Base-by-base conservation (phyloP, 1,284 basidiomycete species). In the Trichosporon coremiiforme region DNA sequence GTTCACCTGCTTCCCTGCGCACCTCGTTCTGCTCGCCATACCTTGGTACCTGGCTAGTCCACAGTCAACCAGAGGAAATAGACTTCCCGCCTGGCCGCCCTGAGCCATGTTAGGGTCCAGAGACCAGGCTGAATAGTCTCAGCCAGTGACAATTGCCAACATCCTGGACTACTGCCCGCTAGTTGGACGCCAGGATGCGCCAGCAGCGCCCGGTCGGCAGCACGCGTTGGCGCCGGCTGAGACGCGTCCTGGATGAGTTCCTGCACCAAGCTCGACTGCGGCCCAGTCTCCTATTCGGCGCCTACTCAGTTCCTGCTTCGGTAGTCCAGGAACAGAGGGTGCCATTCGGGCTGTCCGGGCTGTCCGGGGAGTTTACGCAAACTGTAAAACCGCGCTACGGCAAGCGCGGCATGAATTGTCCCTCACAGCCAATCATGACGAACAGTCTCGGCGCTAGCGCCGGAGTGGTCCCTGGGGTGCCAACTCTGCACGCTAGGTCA, bases 61-160 rank as follows among this genome's bases (percentile, higher is more conserved):
- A n/a, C n/a, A n/a, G n/a, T n/a, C 41, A 45, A 45, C 8, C 9
- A 53, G n/a, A 53, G 47, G 47, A 22, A 53, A 53, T 53, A 53
- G 47, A 22, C 47, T 53, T 22, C 47, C 47, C 47, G 47, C 47
- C 47, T 3, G 20, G n/a, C 15, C 15, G 41, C 41, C 41, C 41
- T 53, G 20, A 53, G n/a, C 47, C 9, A 20, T n/a, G n/a, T 22
- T 17, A 53, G 47, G 47, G 47, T 10, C 8, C 20, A 20, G 47
- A 53, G 47, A 53, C 47, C 47, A 53, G 29, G 57, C 57, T 60
- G 29, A 60, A 60, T 33, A 31, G 57, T 60, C 57, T 60, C 57
- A 60, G 57, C 57, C 57, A 60, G 57, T 60, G 57, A 60, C 57
- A 60, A 60, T 60, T 60, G 31, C 12, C 57, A 33, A 60, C 29